Conservation (phyloP, 176 grass and related monocot species). For the Puccinellia tenuiflora region DNA sequence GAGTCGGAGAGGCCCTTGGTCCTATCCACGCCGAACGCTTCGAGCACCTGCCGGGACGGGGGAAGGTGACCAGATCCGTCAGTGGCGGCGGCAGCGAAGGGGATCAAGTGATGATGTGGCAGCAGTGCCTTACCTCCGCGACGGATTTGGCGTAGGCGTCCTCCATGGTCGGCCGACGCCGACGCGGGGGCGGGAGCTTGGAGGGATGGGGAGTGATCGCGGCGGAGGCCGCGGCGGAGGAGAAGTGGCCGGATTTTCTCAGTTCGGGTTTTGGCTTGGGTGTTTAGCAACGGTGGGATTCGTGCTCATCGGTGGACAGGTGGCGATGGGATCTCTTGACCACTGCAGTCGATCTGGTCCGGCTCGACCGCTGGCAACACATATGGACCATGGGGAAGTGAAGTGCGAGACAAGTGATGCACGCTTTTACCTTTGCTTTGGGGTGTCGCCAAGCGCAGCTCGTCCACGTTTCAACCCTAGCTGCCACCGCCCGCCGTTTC, state of each 20-base stretch:
- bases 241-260: not conserved
- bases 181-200: not conserved
- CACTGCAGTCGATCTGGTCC: not conserved
- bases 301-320: not conserved
- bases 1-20: slow-evolving; percentile 83
- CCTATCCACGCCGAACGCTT: slow-evolving; percentile 75
- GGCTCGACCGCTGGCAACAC: not conserved
- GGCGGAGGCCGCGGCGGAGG: not conserved
- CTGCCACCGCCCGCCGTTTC: no score
- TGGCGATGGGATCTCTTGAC: slow-evolving; percentile 3
- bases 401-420: slow-evolving; percentile 19
- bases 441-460: not conserved
- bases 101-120: not conserved
- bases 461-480: no score
- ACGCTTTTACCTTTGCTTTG: slow-evolving; percentile 5
- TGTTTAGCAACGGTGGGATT: slow-evolving; percentile 11
- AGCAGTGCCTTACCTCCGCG: slow-evolving; percentile 53
- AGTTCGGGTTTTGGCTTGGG: not conserved
- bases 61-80: slow-evolving; percentile 37
- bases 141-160: slow-evolving; percentile 88
- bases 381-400: not conserved
- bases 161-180: slow-evolving; percentile 52
- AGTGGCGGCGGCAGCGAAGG: not conserved
- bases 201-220: not conserved
- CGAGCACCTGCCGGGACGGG: slow-evolving; percentile 61